phyloP scores from a whole-genome alignment of 768 basidiomycete genomes.

The Clavulina sp. region DNA sequence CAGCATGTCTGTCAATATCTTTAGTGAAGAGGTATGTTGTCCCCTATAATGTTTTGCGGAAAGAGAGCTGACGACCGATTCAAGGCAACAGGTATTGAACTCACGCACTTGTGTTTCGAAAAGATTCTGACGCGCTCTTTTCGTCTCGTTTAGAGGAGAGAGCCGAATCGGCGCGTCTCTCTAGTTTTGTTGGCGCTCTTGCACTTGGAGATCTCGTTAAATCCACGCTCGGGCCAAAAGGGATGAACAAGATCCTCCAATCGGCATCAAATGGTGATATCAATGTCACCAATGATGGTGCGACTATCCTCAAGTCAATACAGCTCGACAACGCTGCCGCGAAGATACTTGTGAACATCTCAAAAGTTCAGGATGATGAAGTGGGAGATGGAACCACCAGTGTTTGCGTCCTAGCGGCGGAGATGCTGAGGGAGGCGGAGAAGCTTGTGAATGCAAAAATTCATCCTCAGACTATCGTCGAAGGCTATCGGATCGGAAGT shows the following conservation, averaged over 20 bases:
- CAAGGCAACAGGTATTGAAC: not conserved
- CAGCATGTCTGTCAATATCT: slow-evolving; percentile 53
- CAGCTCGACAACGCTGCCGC: slow-evolving; percentile 97
- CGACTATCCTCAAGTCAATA: slow-evolving; percentile 94
- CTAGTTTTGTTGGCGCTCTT: slow-evolving; percentile 92
- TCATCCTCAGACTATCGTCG: slow-evolving; percentile 95
- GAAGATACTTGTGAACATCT: slow-evolving; percentile 98
- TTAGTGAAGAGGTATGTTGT: slow-evolving; percentile 36
- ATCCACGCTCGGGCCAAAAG: slow-evolving; percentile 95
- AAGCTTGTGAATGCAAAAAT: slow-evolving; percentile 82
- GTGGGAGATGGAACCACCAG: slow-evolving; percentile 90
- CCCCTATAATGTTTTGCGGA: not conserved
- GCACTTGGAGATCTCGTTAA: slow-evolving; percentile 97
- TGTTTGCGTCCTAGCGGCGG: slow-evolving; percentile 83
- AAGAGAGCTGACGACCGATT: not conserved
- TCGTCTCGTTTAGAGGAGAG: slow-evolving; percentile 64
- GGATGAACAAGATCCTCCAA: slow-evolving; percentile 99
- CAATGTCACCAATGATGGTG: slow-evolving; percentile 96
- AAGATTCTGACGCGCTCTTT: not conserved
- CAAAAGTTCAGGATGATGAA: slow-evolving; percentile 99
- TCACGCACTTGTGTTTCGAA: too few relatives aligned
- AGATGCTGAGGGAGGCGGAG: slow-evolving; percentile 87
- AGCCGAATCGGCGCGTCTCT: slow-evolving; percentile 94
- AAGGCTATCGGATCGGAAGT: slow-evolving; percentile 89
- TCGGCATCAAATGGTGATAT: slow-evolving; percentile 79